Percentiles rank a stretch among this genome's conserved stretches.
Conservation (phyloP, 257 asterid genomes). For the Solanum tacnaense region DNA sequence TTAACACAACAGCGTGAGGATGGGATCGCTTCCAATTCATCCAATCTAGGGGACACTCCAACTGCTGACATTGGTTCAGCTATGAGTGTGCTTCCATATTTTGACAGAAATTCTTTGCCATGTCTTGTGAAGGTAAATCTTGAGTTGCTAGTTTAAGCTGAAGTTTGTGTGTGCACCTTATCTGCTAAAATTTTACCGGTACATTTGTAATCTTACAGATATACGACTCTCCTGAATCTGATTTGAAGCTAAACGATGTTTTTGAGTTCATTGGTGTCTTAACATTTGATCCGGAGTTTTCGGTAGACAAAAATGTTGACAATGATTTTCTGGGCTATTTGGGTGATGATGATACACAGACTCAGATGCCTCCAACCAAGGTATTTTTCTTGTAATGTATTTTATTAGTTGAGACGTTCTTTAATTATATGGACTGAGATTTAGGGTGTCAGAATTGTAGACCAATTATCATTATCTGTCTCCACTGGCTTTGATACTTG, state of each 20-base stretch:
- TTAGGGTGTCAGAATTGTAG: not conserved
- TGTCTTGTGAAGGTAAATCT: conserved; percentile 72
- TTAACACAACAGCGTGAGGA: conserved; percentile 40
- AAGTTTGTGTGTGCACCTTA: not conserved
- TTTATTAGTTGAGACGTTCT: not conserved
- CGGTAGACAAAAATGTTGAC: conserved; percentile 24
- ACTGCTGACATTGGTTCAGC: conserved; percentile 24
- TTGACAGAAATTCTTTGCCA: conserved; percentile 36
- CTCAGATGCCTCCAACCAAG: conserved; percentile 52
- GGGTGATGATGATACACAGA: conserved; percentile 38
- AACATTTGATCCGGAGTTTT: conserved; percentile 52
- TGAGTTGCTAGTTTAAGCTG: not conserved
- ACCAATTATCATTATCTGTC: not conserved
- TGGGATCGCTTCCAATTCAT: conserved; percentile 21
- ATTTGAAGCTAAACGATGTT: conserved; percentile 75
- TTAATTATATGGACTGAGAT: not conserved
- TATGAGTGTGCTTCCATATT: conserved; percentile 20
- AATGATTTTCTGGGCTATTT: conserved; percentile 28
- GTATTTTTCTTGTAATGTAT: conserved; percentile 17
- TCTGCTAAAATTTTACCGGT: not conserved
- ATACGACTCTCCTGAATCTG: conserved; percentile 67
- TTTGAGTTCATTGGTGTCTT: conserved; percentile 84
- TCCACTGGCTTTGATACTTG: not conserved
- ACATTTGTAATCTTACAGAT: conserved; percentile 36
- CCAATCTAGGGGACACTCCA: conserved; percentile 20